Evolutionary conservation across 2,329 filamentous ascomycete genomes (phyloP), one percentile per base, ranked within the genome.

Genomic region (Septoria linicola): DNA sequence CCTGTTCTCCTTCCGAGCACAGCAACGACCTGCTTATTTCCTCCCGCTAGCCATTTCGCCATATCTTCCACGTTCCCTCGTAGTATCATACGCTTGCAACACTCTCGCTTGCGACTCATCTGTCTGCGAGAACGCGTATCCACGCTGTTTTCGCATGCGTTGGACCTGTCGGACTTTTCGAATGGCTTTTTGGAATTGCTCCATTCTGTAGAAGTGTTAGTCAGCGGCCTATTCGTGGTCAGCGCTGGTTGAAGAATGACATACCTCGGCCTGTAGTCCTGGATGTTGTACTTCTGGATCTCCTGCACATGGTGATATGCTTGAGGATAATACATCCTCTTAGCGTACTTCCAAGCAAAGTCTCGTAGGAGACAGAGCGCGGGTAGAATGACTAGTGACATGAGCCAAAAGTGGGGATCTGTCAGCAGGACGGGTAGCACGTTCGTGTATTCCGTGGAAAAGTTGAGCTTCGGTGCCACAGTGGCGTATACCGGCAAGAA

Each of bases 281-380:
- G 93, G 54, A 99, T 96, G 65, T 99, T 99, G 76, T 97, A 99
- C 74, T 99, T 99, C 72, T 99, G 93, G 63, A 99, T 99, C 75
- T 99, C 93, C 72, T 99, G 93, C 58, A 99, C 93, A 70, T 99
- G 93, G 64, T 99, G 93, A 67, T 99, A 99, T 36, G 89, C 84
- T 73, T 96, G 88, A 17, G 93, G 93, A 62, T 85, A 86, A 74
- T 97, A 99, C 90, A 99, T 96, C 59, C 93, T 82, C 78, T 96
- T 96, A 55, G 83, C 84, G 63, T 97, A 99, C 77, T 99, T 99
- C 91, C 92, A 99, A 2, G 86, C 84, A 71, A 96, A 88, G 69
- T 99, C 93, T 64, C 93, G 80, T 43, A 91, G 72, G 42, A 99
- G 78, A 70, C 92, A 97, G 41, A 96, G 72, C 6, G 84, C 77